Percentiles rank a stretch among this genome's conserved stretches.
phyloP scores from a whole-genome alignment of 768 basidiomycete genomes.

The Sarcomyxa edulis region DNA sequence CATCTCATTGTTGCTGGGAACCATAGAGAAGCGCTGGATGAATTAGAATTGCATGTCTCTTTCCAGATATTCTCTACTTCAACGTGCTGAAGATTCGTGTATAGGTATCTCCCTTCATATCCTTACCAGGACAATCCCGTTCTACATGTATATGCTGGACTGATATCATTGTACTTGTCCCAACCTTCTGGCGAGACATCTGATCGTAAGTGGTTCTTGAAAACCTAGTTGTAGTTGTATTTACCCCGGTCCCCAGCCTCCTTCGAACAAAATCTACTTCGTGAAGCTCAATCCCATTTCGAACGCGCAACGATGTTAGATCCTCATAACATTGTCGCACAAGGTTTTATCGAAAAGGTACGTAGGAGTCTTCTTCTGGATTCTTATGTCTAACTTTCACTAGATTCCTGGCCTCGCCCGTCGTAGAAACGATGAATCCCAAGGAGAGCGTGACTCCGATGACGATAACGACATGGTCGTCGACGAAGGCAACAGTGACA shows the following conservation, averaged over 20 bases:
- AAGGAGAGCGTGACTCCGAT: slow-evolving; percentile 6
- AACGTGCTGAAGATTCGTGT: slow-evolving; percentile 1
- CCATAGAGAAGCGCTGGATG: slow-evolving; percentile 72
- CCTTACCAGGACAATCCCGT: slow-evolving; percentile 81
- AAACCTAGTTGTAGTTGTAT: neutral
- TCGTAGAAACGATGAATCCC: slow-evolving; percentile 4
- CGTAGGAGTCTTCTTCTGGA: neutral
- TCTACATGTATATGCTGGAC: slow-evolving; percentile 79
- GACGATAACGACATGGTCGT: slow-evolving; percentile 17
- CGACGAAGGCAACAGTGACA: too few relatives aligned
- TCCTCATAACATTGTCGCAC: slow-evolving; percentile 47
- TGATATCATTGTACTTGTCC: slow-evolving; percentile 62
- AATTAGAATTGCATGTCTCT: slow-evolving; percentile 71
- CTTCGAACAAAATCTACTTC: slow-evolving; percentile 31
- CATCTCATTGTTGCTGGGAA: slow-evolving; percentile 53
- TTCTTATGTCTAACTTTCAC: neutral
- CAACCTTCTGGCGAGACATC: too few relatives aligned
- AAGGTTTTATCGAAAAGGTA: slow-evolving; percentile 52
- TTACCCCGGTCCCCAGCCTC: too few relatives aligned
- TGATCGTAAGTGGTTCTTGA: too few relatives aligned
- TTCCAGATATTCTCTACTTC: neutral
- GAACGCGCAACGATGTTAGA: slow-evolving; percentile 60
- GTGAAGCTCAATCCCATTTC: slow-evolving; percentile 60
- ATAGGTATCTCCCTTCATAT: slow-evolving; percentile 79
- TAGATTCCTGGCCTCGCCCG: too few relatives aligned